Evolutionary conservation across 2,329 filamentous ascomycete species (phyloP).

Genomic region (Fusarium equiseti): DNA sequence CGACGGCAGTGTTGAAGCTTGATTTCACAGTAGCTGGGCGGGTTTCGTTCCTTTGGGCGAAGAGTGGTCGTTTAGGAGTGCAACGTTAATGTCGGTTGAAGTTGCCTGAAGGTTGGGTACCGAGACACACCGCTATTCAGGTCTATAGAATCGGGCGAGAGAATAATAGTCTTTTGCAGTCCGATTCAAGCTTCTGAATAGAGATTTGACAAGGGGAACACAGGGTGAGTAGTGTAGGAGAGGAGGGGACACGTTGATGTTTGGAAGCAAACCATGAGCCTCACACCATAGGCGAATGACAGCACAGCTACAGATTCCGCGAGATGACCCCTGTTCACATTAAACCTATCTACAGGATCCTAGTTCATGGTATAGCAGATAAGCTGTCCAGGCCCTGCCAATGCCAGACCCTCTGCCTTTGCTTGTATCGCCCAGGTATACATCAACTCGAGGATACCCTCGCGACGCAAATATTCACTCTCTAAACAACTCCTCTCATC

Average conservation of each 20-base stretch:
- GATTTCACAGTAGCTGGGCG: neutral
- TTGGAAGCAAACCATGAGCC: neutral
- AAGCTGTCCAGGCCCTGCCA: neutral
- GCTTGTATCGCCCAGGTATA: neutral
- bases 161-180: neutral
- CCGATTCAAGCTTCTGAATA: neutral
- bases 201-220: neutral
- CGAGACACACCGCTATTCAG: conserved; percentile 15
- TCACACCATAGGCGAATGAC: neutral
- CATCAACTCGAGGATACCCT: neutral
- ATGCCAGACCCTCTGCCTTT: neutral
- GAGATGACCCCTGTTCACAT: neutral
- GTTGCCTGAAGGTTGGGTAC: conserved; percentile 23
- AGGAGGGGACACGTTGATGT: neutral
- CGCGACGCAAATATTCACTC: neutral
- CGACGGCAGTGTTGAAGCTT: conserved; percentile 7
- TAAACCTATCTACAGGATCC: neutral
- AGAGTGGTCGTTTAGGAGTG: conserved; percentile 17
- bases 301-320: neutral
- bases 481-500: neutral
- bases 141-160: neutral
- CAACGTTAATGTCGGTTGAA: conserved; percentile 34
- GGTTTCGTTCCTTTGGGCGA: neutral
- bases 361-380: neutral
- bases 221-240: neutral